Conservation (phyloP, 441 rosid species). For the Macaranga tanarius region DNA sequence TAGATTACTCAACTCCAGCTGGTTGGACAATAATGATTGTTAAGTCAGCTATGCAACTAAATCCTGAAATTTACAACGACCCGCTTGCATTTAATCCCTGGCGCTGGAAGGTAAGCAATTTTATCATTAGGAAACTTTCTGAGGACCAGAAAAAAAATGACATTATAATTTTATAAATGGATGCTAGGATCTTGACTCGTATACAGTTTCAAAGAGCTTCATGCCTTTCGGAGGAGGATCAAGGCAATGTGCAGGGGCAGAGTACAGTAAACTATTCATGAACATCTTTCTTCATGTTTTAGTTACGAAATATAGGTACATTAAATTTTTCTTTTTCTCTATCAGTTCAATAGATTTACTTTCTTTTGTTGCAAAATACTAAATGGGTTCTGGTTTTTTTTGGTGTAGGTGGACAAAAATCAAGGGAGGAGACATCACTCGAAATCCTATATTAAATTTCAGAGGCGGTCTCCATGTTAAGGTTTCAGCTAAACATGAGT, state of each 20-base stretch:
- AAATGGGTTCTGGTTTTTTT: too few relatives aligned
- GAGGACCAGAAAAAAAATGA: too few relatives aligned
- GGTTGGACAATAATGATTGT: slow-evolving; percentile 31
- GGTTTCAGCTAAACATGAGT: slow-evolving; percentile 18
- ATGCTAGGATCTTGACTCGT: slow-evolving; percentile 19
- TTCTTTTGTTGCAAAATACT: too few relatives aligned
- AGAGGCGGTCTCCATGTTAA: slow-evolving; percentile 24
- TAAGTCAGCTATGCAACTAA: slow-evolving; percentile 26
- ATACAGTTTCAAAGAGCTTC: slow-evolving; percentile 22
- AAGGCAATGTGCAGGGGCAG: slow-evolving; percentile 37
- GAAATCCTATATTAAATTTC: slow-evolving; percentile 24
- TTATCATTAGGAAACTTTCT: not conserved
- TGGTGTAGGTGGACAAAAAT: slow-evolving; percentile 27
- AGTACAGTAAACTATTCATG: slow-evolving; percentile 28
- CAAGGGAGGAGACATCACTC: slow-evolving; percentile 28
- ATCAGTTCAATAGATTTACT: too few relatives aligned
- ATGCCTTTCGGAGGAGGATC: slow-evolving; percentile 40
- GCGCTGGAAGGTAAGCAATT: slow-evolving; percentile 34
- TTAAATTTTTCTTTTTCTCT: too few relatives aligned
- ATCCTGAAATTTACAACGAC: slow-evolving; percentile 31
- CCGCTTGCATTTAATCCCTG: too few relatives aligned
- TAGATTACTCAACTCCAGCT: slow-evolving; percentile 35
- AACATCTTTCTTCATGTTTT: slow-evolving; percentile 36
- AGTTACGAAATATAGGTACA: slow-evolving; percentile 34
- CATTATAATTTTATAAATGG: too few relatives aligned